These are phyloP conservation scores for Aspergillus sp. DNA, from an alignment of 2,329 filamentous ascomycete genomes.

Conservation along the genomic window DNA sequence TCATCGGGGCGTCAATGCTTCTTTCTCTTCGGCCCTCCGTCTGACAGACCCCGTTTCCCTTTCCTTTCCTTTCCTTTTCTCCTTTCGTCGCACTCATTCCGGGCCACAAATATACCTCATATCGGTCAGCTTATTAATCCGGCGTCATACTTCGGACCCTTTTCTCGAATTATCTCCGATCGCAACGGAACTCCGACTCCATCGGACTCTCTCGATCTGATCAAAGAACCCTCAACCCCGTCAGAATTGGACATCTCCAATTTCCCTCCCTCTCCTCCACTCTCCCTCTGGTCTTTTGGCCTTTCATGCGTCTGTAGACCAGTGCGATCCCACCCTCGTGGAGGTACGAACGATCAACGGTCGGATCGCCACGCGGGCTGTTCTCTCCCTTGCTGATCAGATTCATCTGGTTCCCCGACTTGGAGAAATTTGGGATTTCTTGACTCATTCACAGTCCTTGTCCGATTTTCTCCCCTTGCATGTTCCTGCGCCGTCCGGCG, in stretches of 20 bases:
- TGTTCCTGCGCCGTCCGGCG: constrained; percentile 14
- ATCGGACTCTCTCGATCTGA: neutral
- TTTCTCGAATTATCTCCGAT: neutral
- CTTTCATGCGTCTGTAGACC: constrained; percentile 19
- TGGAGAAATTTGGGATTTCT: constrained; percentile 2
- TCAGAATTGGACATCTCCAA: neutral
- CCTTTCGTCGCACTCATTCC: neutral
- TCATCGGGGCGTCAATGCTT: neutral
- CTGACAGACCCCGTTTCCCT: neutral
- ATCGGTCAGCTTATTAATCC: neutral
- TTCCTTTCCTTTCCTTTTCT: neutral
- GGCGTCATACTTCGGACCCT: neutral
- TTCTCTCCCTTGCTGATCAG: constrained; percentile 9
- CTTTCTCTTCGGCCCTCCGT: neutral
- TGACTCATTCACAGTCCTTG: constrained; percentile 5
- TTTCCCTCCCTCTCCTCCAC: neutral
- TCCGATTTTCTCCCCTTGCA: constrained; percentile 10
- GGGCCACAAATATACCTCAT: neutral
- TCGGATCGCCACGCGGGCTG: constrained; percentile 19
- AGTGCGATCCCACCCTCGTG: constrained; percentile 19
- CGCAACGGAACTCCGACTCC: neutral
- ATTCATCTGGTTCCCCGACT: constrained; percentile 6
- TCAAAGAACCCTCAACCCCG: neutral
- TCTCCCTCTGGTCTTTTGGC: neutral
- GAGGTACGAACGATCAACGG: constrained; percentile 16